These are phyloP conservation scores for Apiospora arundinis DNA, from an alignment of 2,329 filamentous ascomycete genomes.

Conservation along the genomic window DNA sequence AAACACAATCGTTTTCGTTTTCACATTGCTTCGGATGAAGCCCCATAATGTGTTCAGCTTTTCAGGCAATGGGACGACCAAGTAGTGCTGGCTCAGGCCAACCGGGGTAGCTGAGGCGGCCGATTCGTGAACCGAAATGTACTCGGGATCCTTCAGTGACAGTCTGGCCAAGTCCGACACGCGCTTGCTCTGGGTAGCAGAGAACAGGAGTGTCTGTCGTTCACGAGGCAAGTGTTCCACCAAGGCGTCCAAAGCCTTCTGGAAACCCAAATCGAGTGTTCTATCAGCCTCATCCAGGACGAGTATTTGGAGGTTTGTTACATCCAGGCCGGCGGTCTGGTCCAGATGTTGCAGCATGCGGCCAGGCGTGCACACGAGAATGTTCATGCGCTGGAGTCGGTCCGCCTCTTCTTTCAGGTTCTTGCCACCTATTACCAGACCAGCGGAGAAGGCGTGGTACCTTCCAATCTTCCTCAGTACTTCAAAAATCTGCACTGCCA, in stretches of 20 bases:
- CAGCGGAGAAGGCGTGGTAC: constrained; percentile 89
- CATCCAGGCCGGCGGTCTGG: constrained; percentile 88
- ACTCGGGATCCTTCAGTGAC: constrained; percentile 89
- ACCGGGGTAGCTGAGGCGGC: constrained; percentile 81
- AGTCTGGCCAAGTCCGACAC: constrained; percentile 90
- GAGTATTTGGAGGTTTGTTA: constrained; percentile 89
- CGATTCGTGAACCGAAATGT: constrained; percentile 90
- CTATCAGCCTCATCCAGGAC: constrained; percentile 96
- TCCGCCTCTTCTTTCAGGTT: constrained; percentile 86
- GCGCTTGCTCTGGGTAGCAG: constrained; percentile 92
- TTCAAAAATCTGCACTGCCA: constrained; percentile 96
- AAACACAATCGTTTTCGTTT: constrained; percentile 95
- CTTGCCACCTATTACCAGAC: constrained; percentile 92
- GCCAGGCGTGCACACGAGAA: constrained; percentile 92
- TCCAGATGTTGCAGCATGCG: constrained; percentile 95
- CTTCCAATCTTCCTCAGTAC: constrained; percentile 89
- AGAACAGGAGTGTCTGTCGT: constrained; percentile 93
- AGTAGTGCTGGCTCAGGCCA: constrained; percentile 88
- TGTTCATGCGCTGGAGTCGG: constrained; percentile 90
- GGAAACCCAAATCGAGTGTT: constrained; percentile 98
- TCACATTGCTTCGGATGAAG: constrained; percentile 89
- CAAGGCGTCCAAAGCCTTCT: constrained; percentile 87
- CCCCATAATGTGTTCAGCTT: constrained; percentile 93
- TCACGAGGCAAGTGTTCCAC: constrained; percentile 86
- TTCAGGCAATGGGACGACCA: constrained; percentile 81